Evolutionary conservation across 2,329 filamentous ascomycete species (phyloP).

Genomic region (Coleophoma cylindrospora): DNA sequence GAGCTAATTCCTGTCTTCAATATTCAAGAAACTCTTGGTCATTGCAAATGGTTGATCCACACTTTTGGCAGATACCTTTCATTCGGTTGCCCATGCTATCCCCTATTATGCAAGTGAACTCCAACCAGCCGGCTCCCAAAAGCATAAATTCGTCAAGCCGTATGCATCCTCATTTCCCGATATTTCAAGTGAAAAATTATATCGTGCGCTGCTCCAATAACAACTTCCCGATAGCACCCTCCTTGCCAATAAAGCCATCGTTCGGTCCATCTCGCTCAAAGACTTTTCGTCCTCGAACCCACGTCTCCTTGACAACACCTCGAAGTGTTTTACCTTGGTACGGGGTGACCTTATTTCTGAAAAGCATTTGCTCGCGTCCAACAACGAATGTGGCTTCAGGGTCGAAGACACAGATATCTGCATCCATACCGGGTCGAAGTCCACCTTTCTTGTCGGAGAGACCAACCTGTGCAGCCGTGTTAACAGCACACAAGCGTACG

Average conservation of each 20-base stretch:
- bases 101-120: no score
- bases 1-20: no score
- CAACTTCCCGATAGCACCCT: constrained; percentile 36
- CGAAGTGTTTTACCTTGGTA: constrained; percentile 60
- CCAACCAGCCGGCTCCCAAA: no score
- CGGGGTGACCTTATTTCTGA: constrained; percentile 27
- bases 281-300: constrained; percentile 24
- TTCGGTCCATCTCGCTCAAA: constrained; percentile 19
- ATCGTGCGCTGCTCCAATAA: constrained; percentile 38
- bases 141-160: no score
- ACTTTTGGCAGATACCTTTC: no score
- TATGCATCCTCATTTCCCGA: no score
- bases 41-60: no score
- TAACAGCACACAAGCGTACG: constrained; percentile 77
- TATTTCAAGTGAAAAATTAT: background rate
- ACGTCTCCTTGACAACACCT: constrained; percentile 32
- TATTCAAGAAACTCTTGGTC: no score
- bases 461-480: constrained; percentile 85
- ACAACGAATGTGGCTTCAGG: constrained; percentile 75
- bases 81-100: no score
- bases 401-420: constrained; percentile 89
- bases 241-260: constrained; percentile 43
- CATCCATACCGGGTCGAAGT: constrained; percentile 76
- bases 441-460: constrained; percentile 78
- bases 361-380: constrained; percentile 75